phyloP scores from a whole-genome alignment of 1,284 basidiomycete genomes.

The Ceratobasidium sp. region DNA sequence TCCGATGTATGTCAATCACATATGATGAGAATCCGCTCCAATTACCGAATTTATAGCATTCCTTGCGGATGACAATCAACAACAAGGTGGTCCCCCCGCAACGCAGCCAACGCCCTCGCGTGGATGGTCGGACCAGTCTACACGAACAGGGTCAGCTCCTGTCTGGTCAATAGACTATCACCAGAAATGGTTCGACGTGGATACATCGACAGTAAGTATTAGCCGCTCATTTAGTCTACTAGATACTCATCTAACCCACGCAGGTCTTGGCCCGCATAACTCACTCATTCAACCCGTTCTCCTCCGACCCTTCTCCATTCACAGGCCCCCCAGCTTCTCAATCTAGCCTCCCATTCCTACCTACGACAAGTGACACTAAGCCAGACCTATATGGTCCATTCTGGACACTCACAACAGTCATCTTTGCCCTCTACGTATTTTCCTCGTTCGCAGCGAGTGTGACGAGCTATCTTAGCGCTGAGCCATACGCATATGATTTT shows the following conservation, averaged over 20 bases:
- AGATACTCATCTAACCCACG: conserved; percentile 61
- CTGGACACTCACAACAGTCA: conserved; percentile 92
- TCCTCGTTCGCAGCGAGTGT: conserved; percentile 88
- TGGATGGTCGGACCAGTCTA: conserved; percentile 36
- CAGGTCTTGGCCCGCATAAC: conserved; percentile 67
- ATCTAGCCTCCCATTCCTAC: conserved; percentile 18
- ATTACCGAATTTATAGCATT: conserved; percentile 23
- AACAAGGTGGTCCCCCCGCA: neutral
- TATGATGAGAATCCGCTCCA: neutral
- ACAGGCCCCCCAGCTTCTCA: conserved; percentile 42
- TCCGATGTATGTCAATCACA: conserved; percentile 35
- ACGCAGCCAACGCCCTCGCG: neutral
- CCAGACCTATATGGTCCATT: conserved; percentile 88
- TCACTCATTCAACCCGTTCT: conserved; percentile 56
- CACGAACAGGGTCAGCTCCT: conserved; percentile 14
- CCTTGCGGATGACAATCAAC: conserved; percentile 35
- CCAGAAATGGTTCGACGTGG: conserved; percentile 73
- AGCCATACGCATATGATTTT: conserved; percentile 80
- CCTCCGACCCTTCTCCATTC: conserved; percentile 60
- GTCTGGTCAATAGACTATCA: conserved; percentile 41
- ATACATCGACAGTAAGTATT: conserved; percentile 66
- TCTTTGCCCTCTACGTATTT: conserved; percentile 88
- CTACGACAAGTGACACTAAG: conserved; percentile 53
- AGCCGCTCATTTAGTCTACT: neutral
- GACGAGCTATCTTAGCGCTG: conserved; percentile 73